Evolutionary conservation across 192 early-diverging fungal genomes (phyloP), one percentile per base, ranked within the genome.

Genomic region (Rhizophagus clarus): DNA sequence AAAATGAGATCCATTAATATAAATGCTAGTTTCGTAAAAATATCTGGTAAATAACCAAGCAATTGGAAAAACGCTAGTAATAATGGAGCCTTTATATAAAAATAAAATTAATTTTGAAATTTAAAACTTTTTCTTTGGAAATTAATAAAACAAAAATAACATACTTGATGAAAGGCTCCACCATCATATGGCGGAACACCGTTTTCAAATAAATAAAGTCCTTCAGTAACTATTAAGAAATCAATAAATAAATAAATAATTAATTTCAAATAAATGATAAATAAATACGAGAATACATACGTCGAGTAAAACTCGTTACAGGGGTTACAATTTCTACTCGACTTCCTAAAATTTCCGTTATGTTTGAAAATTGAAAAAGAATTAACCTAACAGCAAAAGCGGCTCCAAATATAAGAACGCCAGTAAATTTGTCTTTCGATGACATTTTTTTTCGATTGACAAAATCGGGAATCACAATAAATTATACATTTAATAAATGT

Each of bases 111-210:
- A 45, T 45, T 45, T 8, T 45, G 5, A 26, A 37, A 32, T 37
- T 34, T 26, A 5, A 28, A 70, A 40, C 9, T 28, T 17, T 73
- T 42, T 28, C 10, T 40, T 24, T 47, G 2, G 26, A 14, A 26
- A 47, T 69, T 26, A 26, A 60, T 60, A 47, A 56, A 61, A 26
- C 62, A 26, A 56, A 60, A 15, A 26, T 22, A 29, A 71, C 14
- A n/a, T 82, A 91, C 96, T 86, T 97, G 96, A 83, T 97, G 95
- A 81, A 93, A 95, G 22, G 94, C 87, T 60, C 93, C 94, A 31
- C 96, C 96, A 76, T 96, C 94, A 83, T 95, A 98, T 7, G 96
- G 94, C 28, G 93, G 88, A 0, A 97, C 88, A 49, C 89, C 90
- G 76, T 92, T 87, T 22, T 87, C 77, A 78, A 89, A 94, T 40